These are phyloP conservation scores for Zarea fungicola DNA, from an alignment of 2,329 filamentous ascomycete genomes.

Conservation along the genomic window DNA sequence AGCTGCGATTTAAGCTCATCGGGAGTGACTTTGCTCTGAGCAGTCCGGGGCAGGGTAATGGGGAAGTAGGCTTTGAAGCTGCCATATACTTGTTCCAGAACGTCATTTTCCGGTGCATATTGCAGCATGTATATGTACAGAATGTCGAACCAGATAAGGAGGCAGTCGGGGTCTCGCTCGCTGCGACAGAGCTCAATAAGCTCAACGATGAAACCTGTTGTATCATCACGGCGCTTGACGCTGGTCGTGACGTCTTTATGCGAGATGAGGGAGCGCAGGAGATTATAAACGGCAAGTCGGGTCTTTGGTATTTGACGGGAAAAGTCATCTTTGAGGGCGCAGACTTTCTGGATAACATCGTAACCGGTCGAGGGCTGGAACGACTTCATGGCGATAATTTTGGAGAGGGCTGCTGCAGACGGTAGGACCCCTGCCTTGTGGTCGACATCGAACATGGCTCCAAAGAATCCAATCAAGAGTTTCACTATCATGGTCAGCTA, in stretches of 20 bases:
- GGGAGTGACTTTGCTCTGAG: conserved; percentile 48
- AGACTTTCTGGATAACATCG: conserved; percentile 45
- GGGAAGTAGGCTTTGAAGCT: conserved; percentile 57
- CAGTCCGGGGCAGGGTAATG: conserved; percentile 48
- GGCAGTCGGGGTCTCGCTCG: conserved; percentile 52
- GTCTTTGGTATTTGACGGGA: conserved; percentile 47
- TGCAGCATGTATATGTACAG: conserved; percentile 39
- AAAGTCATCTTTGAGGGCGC: conserved; percentile 52
- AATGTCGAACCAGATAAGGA: conserved; percentile 53
- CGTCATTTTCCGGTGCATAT: conserved; percentile 40
- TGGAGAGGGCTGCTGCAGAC: conserved; percentile 46
- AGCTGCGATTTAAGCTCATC: conserved; percentile 51
- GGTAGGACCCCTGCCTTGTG: conserved; percentile 55
- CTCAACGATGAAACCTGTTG: conserved; percentile 42
- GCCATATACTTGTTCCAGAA: conserved; percentile 47
- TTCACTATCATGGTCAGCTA: conserved; percentile 28
- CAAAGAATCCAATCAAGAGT: conserved; percentile 49
- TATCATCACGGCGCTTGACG: conserved; percentile 38
- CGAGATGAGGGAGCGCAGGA: conserved; percentile 41
- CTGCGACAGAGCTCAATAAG: conserved; percentile 47
- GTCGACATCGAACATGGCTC: conserved; percentile 53
- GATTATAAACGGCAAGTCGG: conserved; percentile 46
- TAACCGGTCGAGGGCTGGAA: conserved; percentile 45
- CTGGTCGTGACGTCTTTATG: conserved; percentile 38
- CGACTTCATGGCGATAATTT: conserved; percentile 43